Base-by-base conservation (phyloP, 140 eudicot species). In the Stevia rebaudiana region DNA sequence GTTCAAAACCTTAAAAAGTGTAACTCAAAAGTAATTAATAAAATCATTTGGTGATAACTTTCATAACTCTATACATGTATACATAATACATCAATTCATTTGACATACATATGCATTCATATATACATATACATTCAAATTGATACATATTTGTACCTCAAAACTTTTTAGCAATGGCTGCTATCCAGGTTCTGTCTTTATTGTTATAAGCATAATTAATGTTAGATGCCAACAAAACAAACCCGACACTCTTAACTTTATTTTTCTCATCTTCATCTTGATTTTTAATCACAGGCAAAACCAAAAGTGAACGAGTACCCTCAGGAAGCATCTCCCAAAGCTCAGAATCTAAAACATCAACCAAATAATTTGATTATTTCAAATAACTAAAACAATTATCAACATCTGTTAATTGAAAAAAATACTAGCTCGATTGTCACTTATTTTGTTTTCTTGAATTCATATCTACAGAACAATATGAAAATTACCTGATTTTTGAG, bases 141-240 rank as follows among this genome's bases (percentile, higher is more conserved):
- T 10, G 16, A 57, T 50, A 37, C 30, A 28, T 5, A 8, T 3
- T 5, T 10, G 65, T 53, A 83, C 83, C 88, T 76, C 71, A 60
- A 70, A 79, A 84, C 71, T 83, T 86, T 69, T 71, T 81, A 54
- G 94, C 87, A 69, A 83, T 69, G 53, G 94, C 89, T 66, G 78
- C 74, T 56, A 83, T 81, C 95, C 95, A 89, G 1, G 81, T 79
- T 78, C 71, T 79, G 74, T 89, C 95, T 75, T 83, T 89, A 47
- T 71, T 74, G 56, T 55, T 79, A 66, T 70, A 89, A 16, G 90
- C 94, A 72, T 85, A 89, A 42, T 59, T 68, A 22, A 77, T 69
- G 65, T 73, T 85, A 22, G 95, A 83, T 61, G 97, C 94, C 84
- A 89, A 44, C 79, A 89, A 58, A 17, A 85, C 80, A 76, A 82